These are phyloP conservation scores for Silene noctiflora DNA, from an alignment of 179 eudicot genomes.

Conservation along the genomic window DNA sequence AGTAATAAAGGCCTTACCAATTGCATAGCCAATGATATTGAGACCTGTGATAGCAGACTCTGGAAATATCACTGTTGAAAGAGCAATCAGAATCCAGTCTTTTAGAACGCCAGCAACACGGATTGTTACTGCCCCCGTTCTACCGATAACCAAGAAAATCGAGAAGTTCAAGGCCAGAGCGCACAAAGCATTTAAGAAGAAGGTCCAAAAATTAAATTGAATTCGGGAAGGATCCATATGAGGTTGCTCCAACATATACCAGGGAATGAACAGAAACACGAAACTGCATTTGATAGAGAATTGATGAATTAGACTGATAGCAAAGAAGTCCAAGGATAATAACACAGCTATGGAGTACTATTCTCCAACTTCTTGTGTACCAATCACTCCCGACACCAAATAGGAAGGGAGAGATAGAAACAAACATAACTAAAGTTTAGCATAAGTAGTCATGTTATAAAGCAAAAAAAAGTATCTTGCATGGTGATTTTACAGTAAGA, in stretches of 20 bases:
- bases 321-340: too few species aligned
- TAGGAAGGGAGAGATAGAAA: too few species aligned
- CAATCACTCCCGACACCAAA: too few species aligned
- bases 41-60: conserved; percentile 81
- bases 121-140: conserved; percentile 94
- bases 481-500: too few species aligned
- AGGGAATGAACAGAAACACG: conserved; percentile 80
- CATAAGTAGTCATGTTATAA: too few species aligned
- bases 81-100: conserved; percentile 94
- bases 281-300: conserved; percentile 53
- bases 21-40: conserved; percentile 81
- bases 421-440: too few species aligned
- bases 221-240: conserved; percentile 76
- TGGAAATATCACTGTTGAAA: conserved; percentile 86
- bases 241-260: conserved; percentile 91
- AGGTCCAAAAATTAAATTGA: conserved; percentile 89
- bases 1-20: conserved; percentile 43
- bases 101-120: conserved; percentile 97
- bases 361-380: too few species aligned
- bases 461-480: too few species aligned
- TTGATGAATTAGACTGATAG: background rate
- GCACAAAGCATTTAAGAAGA: conserved; percentile 83
- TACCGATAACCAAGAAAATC: conserved; percentile 78
- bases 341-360: too few species aligned
- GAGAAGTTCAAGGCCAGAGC: conserved; percentile 93